Evolutionary conservation across 1,284 basidiomycete genomes (phyloP).

Genomic region (Vanrija sp.): DNA sequence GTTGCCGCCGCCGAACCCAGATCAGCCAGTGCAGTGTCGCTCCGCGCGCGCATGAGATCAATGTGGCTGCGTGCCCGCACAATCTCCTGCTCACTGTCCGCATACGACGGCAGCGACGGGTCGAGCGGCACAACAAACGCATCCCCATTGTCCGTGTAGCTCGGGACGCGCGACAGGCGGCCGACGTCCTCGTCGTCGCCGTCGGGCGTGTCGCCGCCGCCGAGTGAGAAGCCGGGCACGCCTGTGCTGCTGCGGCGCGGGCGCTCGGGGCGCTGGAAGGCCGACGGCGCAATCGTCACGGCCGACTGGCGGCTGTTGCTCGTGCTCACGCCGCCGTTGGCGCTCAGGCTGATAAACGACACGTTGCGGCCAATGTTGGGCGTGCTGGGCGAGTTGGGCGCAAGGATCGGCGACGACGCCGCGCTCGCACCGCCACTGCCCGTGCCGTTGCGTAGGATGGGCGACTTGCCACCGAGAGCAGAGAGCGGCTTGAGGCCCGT

Average conservation of each 20-base stretch:
- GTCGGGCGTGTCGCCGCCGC: slow-evolving; percentile 1
- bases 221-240: neutral
- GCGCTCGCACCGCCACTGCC: neutral
- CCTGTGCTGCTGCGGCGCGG: neutral
- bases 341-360: slow-evolving; percentile 20
- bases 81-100: slow-evolving; percentile 52
- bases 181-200: slow-evolving; percentile 2
- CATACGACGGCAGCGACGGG: slow-evolving; percentile 75
- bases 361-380: neutral
- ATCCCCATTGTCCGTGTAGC: slow-evolving; percentile 60
- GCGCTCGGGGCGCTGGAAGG: neutral
- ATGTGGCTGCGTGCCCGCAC: slow-evolving; percentile 7
- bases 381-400: slow-evolving; percentile 6
- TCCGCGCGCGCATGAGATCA: neutral
- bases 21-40: neutral
- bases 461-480: slow-evolving; percentile 8
- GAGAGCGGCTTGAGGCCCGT: slow-evolving; percentile 17
- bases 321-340: neutral
- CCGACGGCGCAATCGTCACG: slow-evolving; percentile 8
- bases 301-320: slow-evolving; percentile 1
- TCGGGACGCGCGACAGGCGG: slow-evolving; percentile 60
- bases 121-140: slow-evolving; percentile 66
- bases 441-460: slow-evolving; percentile 16
- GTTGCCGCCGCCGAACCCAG: no score
- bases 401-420: neutral